Percentiles rank a stretch among this genome's conserved stretches.
These are phyloP conservation scores for Xylaria scruposa DNA, from an alignment of 495 filamentous ascomycete genomes.

Conservation along the genomic window DNA sequence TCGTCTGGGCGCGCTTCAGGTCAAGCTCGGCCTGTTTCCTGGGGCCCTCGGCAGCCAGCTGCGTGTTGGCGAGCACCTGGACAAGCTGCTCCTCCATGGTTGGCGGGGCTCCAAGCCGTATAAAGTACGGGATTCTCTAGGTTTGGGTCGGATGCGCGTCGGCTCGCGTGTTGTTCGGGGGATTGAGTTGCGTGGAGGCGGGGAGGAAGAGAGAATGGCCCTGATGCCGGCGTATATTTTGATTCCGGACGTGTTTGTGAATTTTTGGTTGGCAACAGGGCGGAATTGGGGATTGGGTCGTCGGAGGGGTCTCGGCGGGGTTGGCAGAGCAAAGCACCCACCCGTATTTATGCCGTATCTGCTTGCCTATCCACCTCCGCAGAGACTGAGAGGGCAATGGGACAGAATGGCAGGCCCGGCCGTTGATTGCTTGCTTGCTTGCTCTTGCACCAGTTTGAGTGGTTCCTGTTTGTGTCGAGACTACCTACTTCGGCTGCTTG, in stretches of 20 bases:
- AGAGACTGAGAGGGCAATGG: not conserved
- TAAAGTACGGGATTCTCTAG: conserved; percentile 1
- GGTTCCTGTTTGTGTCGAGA: too few species aligned
- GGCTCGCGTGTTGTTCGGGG: not conserved
- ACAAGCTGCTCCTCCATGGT: conserved; percentile 86
- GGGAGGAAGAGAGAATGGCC: not conserved
- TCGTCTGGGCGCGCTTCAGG: conserved; percentile 68
- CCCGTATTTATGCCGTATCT: not conserved
- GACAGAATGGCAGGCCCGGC: not conserved
- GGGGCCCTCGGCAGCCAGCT: conserved; percentile 69
- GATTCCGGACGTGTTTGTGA: conserved; percentile 13
- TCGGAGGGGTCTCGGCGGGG: conserved; percentile 19
- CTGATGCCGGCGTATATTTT: conserved; percentile 6
- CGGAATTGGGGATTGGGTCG: conserved; percentile 2
- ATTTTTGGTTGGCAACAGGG: conserved; percentile 11
- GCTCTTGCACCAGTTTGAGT: too few species aligned
- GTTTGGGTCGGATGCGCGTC: not conserved
- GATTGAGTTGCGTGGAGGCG: not conserved
- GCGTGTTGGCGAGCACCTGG: conserved; percentile 79
- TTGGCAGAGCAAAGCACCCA: not conserved
- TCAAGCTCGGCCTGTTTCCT: conserved; percentile 82
- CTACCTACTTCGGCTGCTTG: too few species aligned
- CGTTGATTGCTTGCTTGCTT: too few species aligned
- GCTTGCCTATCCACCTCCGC: not conserved
- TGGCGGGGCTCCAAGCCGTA: conserved; percentile 23